Base-by-base conservation (phyloP, 2,329 filamentous ascomycete genomes). In the Ascochyta clinopodiicola region DNA sequence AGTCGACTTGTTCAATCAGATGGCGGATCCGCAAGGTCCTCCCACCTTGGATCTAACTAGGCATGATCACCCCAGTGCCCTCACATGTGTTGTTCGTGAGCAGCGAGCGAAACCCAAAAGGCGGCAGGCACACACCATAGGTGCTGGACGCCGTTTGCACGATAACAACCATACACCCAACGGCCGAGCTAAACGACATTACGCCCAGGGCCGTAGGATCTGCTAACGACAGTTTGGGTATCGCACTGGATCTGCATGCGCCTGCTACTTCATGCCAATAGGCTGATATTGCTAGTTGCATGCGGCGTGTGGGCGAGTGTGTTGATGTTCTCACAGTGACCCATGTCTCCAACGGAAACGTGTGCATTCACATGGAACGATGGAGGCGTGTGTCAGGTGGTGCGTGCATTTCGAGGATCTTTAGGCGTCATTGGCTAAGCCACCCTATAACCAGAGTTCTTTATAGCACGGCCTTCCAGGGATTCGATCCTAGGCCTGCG, bases 221-320 rank as follows among this genome's bases (percentile, higher is more conserved):
- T 54, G 44, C 17, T 13, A 38, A 38, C 44, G 32, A 48, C 32
- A 38, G 47, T 34, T 38, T 21, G 25, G 51, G 27, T n/a, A 25
- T 21, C 15, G 38, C 44, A 35, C n/a, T 38, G 27, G 19, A 43
- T 43, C 21, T 44, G 32, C 38, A 53, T 38, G 44, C 51, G 44
- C 7, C 35, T 45, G 22, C 48, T 34, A 54, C 38, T 44, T 19
- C 25, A 48, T 39, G 51, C 44, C 39, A 54, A 48, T 44, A 4
- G 17, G 12, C n/a, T 35, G 34, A 21, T 39, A 12, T 38, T 27
- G 29, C 44, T 27, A 48, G 38, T 54, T 32, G 39, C 13, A 31
- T 13, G 29, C 29, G 12, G 29, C 29, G 10, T 31, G 8, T 29
- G 42, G 24, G 17, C 25, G 25, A 32, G 25, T 48, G 21, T 22